Evolutionary conservation across 192 early-diverging fungal species (phyloP), one percentile per base, ranked within the genome.

Genomic region (Chytriomyces sp.): DNA sequence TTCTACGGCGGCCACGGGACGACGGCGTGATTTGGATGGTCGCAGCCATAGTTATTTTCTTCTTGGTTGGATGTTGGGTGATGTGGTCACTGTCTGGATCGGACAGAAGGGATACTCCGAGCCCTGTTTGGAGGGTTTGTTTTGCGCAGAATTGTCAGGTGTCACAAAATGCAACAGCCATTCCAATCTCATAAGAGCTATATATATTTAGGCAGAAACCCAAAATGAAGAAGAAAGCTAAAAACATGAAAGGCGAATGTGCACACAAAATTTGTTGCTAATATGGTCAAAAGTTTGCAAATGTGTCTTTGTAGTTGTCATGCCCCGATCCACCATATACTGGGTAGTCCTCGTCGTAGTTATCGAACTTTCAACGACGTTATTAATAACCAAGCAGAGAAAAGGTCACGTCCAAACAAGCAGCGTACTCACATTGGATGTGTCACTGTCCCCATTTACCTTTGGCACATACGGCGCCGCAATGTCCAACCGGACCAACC

Each of bases 291-390:
- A 49, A 49, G 3, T 22, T 22, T 2, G 14, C 44, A 49, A 49
- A 49, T 49, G 14, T 49, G 3, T 49, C 44, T 22, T 84, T 79
- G 77, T 91, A 89, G 38, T 88, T 84, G 63, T 95, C 93, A 39
- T 84, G 82, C 6, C 85, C 81, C 37, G 74, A 77, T 30, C 81
- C 80, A 31, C 96, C 96, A 78, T 99, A 99, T 19, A 85, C 88
- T 74, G 96, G 94, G 25, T 86, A 78, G 60, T 94, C 90, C 76
- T 99, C 96, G 3, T 92, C 91, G 77, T 99, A 99, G 64, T 83
- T 80, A 75, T 98, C 95, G 87, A 98, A 99, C 82, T 99, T 91
- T 76, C 89, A 91, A 5, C 10, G n/a, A 66, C 39, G 44, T 49
- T 49, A 62, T 49, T 62, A 38, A 62, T 38, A 62, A 5, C 33